Percentiles rank a stretch among this genome's conserved stretches.
Conservation (phyloP, 2,329 filamentous ascomycete species). For the Arthrobotrys conoides region DNA sequence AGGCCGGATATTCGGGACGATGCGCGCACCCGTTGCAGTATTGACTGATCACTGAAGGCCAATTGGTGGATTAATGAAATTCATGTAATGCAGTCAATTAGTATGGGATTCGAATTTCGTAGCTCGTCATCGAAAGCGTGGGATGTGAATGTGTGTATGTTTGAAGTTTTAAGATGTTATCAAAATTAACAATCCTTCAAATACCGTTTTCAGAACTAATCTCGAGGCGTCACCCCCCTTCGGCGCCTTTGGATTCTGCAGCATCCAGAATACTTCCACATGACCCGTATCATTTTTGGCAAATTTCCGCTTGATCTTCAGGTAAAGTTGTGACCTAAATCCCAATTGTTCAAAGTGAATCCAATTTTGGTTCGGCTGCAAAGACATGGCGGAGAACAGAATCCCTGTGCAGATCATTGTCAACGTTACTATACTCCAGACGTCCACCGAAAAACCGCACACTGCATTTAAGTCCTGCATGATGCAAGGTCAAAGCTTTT, state of each 20-base stretch:
- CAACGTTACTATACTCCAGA: slow-evolving; percentile 47
- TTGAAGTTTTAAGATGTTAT: slow-evolving; percentile 14
- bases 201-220: slow-evolving; percentile 15
- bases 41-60: not conserved
- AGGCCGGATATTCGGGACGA: slow-evolving; percentile 14
- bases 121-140: not conserved
- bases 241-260: slow-evolving; percentile 5
- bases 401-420: slow-evolving; percentile 59
- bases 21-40: not conserved
- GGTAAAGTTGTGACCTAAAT: slow-evolving; percentile 21
- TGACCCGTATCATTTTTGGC: slow-evolving; percentile 29
- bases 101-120: not conserved
- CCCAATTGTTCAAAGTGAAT: slow-evolving; percentile 18
- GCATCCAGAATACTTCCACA: slow-evolving; percentile 27
- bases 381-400: slow-evolving; percentile 28
- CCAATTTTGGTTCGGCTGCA: slow-evolving; percentile 25
- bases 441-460: slow-evolving; percentile 53
- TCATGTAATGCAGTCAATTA: slow-evolving; percentile 6
- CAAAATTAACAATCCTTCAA: slow-evolving; percentile 4
- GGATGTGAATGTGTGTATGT: slow-evolving; percentile 8
- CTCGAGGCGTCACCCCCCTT: slow-evolving; percentile 7
- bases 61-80: slow-evolving; percentile 4
- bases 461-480: slow-evolving; percentile 53
- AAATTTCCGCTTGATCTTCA: slow-evolving; percentile 25
- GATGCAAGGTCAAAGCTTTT: slow-evolving; percentile 60